Conservation (phyloP, 768 basidiomycete genomes). For the Clavulina sp. region DNA sequence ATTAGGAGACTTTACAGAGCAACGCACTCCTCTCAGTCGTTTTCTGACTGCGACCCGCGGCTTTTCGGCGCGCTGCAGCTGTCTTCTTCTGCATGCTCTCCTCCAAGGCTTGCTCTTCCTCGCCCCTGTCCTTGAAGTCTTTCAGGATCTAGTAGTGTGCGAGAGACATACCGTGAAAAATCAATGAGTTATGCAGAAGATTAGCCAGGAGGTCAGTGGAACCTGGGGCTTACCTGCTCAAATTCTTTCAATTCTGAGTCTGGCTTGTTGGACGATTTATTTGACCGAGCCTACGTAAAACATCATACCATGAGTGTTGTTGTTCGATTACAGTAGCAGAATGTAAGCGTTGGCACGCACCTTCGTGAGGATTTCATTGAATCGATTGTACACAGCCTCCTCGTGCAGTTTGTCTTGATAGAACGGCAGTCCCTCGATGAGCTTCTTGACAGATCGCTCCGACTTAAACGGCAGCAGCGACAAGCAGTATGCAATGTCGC, state of each 20-base stretch:
- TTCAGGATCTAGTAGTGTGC: constrained; percentile 48
- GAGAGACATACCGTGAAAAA: constrained; percentile 3
- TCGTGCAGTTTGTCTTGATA: constrained; percentile 97
- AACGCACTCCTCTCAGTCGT: too few relatives aligned
- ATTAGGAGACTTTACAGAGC: background rate
- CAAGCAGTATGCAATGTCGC: constrained; percentile 90
- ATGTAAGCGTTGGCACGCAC: constrained; percentile 22
- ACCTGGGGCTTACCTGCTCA: constrained; percentile 41
- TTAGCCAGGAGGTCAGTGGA: constrained; percentile 2
- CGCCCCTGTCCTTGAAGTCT: constrained; percentile 66
- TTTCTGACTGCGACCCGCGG: constrained; percentile 34
- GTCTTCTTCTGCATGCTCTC: constrained; percentile 71
- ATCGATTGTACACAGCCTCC: constrained; percentile 55
- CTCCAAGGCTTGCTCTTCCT: constrained; percentile 82
- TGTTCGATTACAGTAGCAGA: background rate
- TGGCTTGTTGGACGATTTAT: constrained; percentile 84
- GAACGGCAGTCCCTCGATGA: constrained; percentile 79
- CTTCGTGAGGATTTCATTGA: constrained; percentile 84
- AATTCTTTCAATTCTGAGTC: constrained; percentile 92
- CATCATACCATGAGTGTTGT: background rate
- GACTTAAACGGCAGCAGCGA: constrained; percentile 94
- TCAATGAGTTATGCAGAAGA: background rate
- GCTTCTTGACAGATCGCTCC: constrained; percentile 88
- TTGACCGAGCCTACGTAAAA: constrained; percentile 47
- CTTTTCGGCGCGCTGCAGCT: constrained; percentile 57